Evolutionary conservation across 164 flowering plant genomes (phyloP), one percentile per base, ranked within the genome.

Genomic region (Vitis riparia): DNA sequence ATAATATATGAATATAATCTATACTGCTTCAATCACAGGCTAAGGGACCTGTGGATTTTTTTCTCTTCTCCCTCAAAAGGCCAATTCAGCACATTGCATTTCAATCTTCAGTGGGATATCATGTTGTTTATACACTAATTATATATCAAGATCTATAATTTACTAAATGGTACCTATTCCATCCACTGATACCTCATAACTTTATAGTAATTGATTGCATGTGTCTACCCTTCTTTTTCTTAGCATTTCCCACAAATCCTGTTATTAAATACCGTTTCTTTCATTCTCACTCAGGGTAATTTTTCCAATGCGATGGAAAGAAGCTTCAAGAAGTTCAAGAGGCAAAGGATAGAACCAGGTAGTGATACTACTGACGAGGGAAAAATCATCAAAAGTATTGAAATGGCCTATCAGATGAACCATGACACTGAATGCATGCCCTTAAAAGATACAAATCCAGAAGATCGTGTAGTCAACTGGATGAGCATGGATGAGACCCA

Each of bases 401-500:
- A 79, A 29, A 17, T 64, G 64, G 64, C 59, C 49, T 53, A 65
- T 9, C 68, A 61, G 53, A 63, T 52, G 51, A 73, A 65, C 50
- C 32, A 68, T 67, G 72, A 62, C 9, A 55, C 37, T 70, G 56
- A 57, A 47, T 50, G 65, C 75, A 37, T 63, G 49, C 66, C 65
- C n/a, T 19, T 57, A 0, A 65, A 66, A 63, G 66, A 62, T 11
- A 2, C 49, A 29, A 70, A 67, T 58, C 55, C 56, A 32, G 73
- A 59, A 63, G 70, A 65, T 51, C 59, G 55, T n/a, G 55, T 82
- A 4, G 85, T 86, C 66, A 86, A 74, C 63, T 82, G 87, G 89
- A 83, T 83, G 85, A 82, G 83, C 80, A 78, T 80, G 84, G 85
- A 83, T 59, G 87, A 82, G 27, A 62, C 76, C 13, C 79, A 68